Percentiles rank a stretch among this genome's conserved stretches.
Evolutionary conservation across 139 green algal species (phyloP).

Genomic region (Chloropicon primus): DNA sequence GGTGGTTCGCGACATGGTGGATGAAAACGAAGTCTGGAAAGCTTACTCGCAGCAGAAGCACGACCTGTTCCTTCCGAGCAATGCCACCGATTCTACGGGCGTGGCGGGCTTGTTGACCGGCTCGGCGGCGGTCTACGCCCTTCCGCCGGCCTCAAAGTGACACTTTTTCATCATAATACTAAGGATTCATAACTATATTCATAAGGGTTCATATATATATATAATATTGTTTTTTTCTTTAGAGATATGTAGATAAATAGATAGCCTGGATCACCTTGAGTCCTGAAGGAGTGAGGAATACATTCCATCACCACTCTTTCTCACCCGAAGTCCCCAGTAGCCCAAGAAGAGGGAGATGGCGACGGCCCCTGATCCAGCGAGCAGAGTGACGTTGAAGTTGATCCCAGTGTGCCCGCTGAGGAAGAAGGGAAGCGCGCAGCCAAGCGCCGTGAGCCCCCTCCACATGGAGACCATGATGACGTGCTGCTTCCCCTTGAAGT

Average conservation of each 20-base stretch:
- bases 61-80: constrained; percentile 27
- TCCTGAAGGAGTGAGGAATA: too few relatives aligned
- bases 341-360: neutral
- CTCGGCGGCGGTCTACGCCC: neutral
- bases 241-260: too few relatives aligned
- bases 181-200: too few relatives aligned
- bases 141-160: neutral
- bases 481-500: neutral
- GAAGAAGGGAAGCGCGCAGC: neutral
- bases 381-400: neutral
- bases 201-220: too few relatives aligned
- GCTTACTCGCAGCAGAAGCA: constrained; percentile 26
- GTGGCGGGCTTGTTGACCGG: constrained; percentile 15
- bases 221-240: too few relatives aligned
- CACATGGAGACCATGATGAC: neutral
- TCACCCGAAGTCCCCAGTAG: too few relatives aligned
- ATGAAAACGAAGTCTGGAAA: constrained; percentile 14
- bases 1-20: neutral
- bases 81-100: constrained; percentile 11
- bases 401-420: neutral
- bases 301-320: too few relatives aligned
- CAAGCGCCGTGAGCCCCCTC: neutral
- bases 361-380: neutral
- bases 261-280: too few relatives aligned
- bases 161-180: too few relatives aligned